Evolutionary conservation across 306 rosid species (phyloP).

Genomic region (Vigna reflexopilosa): DNA sequence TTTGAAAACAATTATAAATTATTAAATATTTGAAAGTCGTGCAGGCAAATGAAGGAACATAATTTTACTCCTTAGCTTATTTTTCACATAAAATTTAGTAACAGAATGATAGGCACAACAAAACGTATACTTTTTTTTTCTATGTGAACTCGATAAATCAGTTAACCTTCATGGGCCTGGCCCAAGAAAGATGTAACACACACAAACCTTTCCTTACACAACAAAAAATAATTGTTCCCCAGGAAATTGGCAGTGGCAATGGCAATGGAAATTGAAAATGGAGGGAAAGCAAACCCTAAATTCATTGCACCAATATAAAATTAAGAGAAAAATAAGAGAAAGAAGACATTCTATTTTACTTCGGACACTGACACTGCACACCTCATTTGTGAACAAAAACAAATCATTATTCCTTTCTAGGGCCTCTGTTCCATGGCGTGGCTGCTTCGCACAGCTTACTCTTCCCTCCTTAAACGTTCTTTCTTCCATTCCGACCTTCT

Average conservation of each 20-base stretch:
- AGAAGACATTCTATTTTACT: constrained; percentile 11
- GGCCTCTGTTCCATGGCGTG: constrained; percentile 64
- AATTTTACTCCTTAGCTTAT: not conserved
- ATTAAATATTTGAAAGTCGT: not conserved
- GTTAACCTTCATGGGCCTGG: not conserved
- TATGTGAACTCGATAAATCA: too few relatives aligned
- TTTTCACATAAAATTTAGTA: not conserved
- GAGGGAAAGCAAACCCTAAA: constrained; percentile 49
- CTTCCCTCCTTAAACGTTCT: constrained; percentile 58
- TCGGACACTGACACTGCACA: not conserved
- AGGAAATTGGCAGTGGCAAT: not conserved
- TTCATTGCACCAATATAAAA: not conserved
- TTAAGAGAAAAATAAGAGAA: not conserved
- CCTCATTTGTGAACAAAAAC: constrained; percentile 8
- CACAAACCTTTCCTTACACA: not conserved
- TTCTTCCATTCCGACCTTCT: constrained; percentile 50
- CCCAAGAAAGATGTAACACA: not conserved
- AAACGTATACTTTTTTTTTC: not conserved
- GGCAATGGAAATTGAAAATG: constrained; percentile 34
- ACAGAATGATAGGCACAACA: not conserved
- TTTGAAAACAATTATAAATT: not conserved
- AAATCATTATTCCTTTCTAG: not conserved
- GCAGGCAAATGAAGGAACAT: not conserved
- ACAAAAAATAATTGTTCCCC: not conserved
- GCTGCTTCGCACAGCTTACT: constrained; percentile 66